phyloP scores from a whole-genome alignment of 768 basidiomycete species.

The Boletus rubroflammeus region DNA sequence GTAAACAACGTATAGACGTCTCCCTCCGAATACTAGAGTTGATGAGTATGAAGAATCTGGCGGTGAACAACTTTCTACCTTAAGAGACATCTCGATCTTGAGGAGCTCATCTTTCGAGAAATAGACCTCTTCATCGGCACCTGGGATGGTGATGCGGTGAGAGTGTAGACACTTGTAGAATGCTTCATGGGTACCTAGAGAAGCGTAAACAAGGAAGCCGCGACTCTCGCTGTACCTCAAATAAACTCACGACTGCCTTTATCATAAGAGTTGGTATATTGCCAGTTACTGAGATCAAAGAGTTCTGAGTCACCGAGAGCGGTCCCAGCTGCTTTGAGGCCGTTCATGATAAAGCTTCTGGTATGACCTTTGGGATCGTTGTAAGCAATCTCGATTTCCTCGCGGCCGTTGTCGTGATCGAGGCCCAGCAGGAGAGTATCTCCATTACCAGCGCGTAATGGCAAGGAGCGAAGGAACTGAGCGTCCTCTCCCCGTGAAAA shows the following conservation, averaged over 20 bases:
- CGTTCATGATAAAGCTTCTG: constrained; percentile 81
- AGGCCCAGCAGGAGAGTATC: constrained; percentile 91
- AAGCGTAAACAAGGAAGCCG: background rate
- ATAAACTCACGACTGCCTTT: constrained; percentile 43
- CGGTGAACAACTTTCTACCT: constrained; percentile 48
- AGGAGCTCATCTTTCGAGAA: constrained; percentile 75
- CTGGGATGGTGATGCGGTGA: constrained; percentile 56
- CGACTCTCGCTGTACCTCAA: background rate
- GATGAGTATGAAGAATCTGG: background rate
- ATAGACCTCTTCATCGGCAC: constrained; percentile 38
- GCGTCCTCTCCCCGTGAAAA: constrained; percentile 69
- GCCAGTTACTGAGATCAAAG: constrained; percentile 70
- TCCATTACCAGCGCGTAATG: constrained; percentile 65
- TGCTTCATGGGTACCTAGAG: constrained; percentile 75
- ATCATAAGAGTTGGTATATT: constrained; percentile 63
- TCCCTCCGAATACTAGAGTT: constrained; percentile 66
- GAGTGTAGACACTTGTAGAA: constrained; percentile 66
- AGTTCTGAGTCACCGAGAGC: constrained; percentile 62
- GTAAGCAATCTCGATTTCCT: constrained; percentile 81
- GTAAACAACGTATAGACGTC: constrained; percentile 72
- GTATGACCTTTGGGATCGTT: constrained; percentile 77
- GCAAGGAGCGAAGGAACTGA: constrained; percentile 73
- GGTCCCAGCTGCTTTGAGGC: constrained; percentile 63
- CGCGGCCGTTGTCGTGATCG: constrained; percentile 73
- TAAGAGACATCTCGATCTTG: constrained; percentile 83